Base-by-base conservation (phyloP, 805 yeast genomes). In the Barnettozyma californica region DNA sequence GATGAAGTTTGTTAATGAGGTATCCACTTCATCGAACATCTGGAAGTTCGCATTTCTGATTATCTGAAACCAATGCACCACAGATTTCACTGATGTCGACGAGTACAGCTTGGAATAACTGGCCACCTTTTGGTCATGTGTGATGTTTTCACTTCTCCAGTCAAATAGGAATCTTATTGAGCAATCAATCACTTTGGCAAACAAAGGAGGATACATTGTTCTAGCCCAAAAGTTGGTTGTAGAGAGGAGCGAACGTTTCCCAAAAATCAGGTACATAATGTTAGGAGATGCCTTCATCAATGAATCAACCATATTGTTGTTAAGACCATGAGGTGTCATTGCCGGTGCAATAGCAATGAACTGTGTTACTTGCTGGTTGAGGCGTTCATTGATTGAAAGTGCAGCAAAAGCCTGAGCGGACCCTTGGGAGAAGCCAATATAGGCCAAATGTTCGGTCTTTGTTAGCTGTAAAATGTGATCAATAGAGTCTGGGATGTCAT, bases 271-370 rank as follows among this genome's bases (percentile, higher is more conserved):
- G 61, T 74, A 87, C 59, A 91, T 68, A 36, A 89, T 65, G 46
- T 79, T 72, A 1, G 97, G 97, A 3, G 90, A 81, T 2, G 52
- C 37, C 40, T 84, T 78, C 52, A 87, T 78, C 42, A 92, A 70
- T 0, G 86, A 75, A 60, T 87, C 92, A 19, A 87, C 82, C 39
- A 92, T 69, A 59, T 82, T 78, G 53, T 91, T 87, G 53, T 83
- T 81, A 37, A 91, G 71, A 2, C 95, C 94, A 40, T 81, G 84
- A 0, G 98, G 98, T 0, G 95, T 84, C 76, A 92, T 84, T 1
- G 97, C 97, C 0, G 98, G 98, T 0, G 96, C 87, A 41, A 91
- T 77, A 2, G 96, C 97, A 48, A 91, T 79, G 53, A 91, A 84
- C 45, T 65, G 66, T 14, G 73, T 68, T 38, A 81, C 69, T 54